Base-by-base conservation (phyloP, 164 flowering plant species). In the Liriodendron chinense region DNA sequence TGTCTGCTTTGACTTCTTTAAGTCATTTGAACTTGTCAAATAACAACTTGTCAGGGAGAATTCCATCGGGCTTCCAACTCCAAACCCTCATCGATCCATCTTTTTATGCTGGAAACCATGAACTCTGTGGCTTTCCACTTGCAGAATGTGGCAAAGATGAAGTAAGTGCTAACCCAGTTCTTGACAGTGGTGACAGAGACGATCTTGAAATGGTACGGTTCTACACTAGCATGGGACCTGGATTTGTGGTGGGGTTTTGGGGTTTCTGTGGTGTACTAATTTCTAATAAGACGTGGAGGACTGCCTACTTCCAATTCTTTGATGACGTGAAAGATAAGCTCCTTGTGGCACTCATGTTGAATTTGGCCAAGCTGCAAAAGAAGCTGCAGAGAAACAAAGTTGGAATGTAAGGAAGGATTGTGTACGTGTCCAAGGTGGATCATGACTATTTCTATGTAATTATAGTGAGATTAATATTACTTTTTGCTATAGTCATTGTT, bases 1-100 rank as follows among this genome's bases (percentile, higher is more conserved):
- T 80, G 63, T 47, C 79, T 50, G 62, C 61, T 1, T 1, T 80
- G 9, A 43, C 47, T 21, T 47, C 9, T 3, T 25, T 77, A 49
- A 77, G 50, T 74, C 73, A 66, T 62, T 68, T 80, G 67, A 80
- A 80, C 68, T 61, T 80, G 72, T 80, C 78, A 16, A 26, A 71
- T 26, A 77, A 80, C 72, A 80, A 73, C n/a, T 63, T 76, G 12
- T 64, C 77, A 16, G 79, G 79, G 10, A 57, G 53, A 74, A 77
- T 80, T 49, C 82, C 82, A 65, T n/a, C 75, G 1, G 72, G 74
- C 4, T 21, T 26, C 70, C 82, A 80, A 34, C 69, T 80, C 18
- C 64, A 47, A n/a, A 74, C 68, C 7, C 68, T 76, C 0, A 20
- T 14, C 43, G 76, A 78, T 16, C 65, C 68, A 65, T 70, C 77